Evolutionary conservation across 1,139 yeast species (phyloP).

Genomic region (Lodderomyces margitis): DNA sequence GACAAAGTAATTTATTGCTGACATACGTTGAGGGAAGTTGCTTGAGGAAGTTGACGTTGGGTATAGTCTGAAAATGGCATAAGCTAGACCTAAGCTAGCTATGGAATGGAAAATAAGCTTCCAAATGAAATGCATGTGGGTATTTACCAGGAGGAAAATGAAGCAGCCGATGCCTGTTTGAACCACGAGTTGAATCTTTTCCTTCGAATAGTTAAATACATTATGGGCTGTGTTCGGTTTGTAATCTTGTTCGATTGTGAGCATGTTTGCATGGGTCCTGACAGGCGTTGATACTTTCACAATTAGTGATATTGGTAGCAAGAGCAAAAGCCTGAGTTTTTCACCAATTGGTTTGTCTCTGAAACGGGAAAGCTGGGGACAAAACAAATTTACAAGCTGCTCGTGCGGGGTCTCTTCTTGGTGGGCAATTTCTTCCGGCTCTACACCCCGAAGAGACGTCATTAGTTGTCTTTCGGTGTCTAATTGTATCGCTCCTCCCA

Average conservation of each 20-base stretch:
- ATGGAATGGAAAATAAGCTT: neutral
- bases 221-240: neutral
- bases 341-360: neutral
- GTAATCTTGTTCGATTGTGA: constrained; percentile 7
- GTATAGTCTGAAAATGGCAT: neutral
- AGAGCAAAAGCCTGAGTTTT: constrained; percentile 2
- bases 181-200: neutral
- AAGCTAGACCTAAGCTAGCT: neutral
- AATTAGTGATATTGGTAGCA: constrained; percentile 3
- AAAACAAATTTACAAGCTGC: constrained; percentile 21
- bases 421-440: neutral
- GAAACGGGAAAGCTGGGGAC: constrained; percentile 12
- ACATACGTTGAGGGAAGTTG: neutral
- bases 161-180: neutral
- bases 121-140: neutral
- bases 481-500: constrained; percentile 12
- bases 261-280: constrained; percentile 9
- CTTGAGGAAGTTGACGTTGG: neutral
- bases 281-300: constrained; percentile 1
- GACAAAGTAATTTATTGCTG: constrained; percentile 28
- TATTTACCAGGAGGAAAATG: neutral
- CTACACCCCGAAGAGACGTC: constrained; percentile 14
- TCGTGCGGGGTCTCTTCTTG: neutral
- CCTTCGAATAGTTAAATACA: neutral
- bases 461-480: constrained; percentile 16